Conservation (phyloP, 2,329 filamentous ascomycete genomes). For the Penicillium sp. region DNA sequence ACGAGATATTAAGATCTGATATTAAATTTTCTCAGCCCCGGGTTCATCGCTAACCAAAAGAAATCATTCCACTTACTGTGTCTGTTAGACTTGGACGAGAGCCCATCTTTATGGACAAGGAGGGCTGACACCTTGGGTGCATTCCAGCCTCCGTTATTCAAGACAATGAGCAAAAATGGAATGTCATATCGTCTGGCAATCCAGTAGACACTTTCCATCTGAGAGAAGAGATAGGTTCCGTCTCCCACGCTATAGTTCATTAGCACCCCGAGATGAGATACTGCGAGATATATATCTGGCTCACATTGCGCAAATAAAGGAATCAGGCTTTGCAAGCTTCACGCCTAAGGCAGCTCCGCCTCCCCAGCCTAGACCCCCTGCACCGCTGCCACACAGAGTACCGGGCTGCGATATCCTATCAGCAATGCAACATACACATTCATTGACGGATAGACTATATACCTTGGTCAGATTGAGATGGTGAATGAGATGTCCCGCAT, state of each 20-base stretch:
- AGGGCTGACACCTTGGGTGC: slow-evolving; percentile 52
- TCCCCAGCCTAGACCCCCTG: slow-evolving; percentile 74
- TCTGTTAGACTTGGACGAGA: slow-evolving; percentile 55
- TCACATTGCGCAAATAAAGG: slow-evolving; percentile 57
- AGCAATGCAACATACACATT: background rate
- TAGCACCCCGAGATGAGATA: background rate
- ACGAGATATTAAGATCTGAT: slow-evolving; percentile 59
- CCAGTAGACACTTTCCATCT: slow-evolving; percentile 66
- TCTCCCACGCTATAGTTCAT: slow-evolving; percentile 52
- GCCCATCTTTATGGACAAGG: slow-evolving; percentile 61
- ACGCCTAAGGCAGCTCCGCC: slow-evolving; percentile 72
- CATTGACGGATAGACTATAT: background rate
- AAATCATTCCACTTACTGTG: background rate
- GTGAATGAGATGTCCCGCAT: slow-evolving; percentile 46
- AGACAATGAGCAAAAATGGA: slow-evolving; percentile 61
- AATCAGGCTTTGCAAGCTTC: slow-evolving; percentile 62
- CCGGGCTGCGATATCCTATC: slow-evolving; percentile 10
- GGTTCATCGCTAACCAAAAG: background rate
- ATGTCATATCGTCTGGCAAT: slow-evolving; percentile 63
- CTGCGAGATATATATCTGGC: background rate
- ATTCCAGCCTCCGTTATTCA: slow-evolving; percentile 68
- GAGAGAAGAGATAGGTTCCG: slow-evolving; percentile 63
- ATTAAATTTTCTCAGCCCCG: background rate
- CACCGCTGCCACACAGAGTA: slow-evolving; percentile 48
- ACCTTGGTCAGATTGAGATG: slow-evolving; percentile 21